These are phyloP conservation scores for Persicaria tinctoria DNA, from an alignment of 148 eudicot genomes.

Conservation along the genomic window DNA sequence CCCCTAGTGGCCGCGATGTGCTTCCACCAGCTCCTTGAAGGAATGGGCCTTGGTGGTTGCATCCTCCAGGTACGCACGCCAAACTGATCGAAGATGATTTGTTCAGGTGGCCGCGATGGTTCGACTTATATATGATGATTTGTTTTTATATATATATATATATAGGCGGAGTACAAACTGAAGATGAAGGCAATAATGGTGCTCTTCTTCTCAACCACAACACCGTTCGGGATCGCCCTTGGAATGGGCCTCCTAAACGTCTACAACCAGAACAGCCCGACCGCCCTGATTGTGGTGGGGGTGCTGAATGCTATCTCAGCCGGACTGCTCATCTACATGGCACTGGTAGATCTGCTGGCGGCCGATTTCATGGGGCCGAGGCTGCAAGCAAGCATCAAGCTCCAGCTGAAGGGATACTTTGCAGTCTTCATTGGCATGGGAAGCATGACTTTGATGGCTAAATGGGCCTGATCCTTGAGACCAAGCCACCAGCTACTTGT, in stretches of 20 bases:
- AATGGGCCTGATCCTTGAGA: slow-evolving; percentile 33
- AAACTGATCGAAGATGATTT: too few species aligned
- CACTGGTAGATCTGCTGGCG: slow-evolving; percentile 51
- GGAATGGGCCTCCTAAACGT: slow-evolving; percentile 36
- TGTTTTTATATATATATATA: not conserved
- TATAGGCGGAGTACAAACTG: slow-evolving; percentile 35
- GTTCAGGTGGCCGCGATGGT: too few species aligned
- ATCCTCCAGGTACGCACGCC: slow-evolving; percentile 44
- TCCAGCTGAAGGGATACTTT: slow-evolving; percentile 33
- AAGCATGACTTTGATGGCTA: slow-evolving; percentile 53
- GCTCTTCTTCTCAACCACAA: slow-evolving; percentile 43
- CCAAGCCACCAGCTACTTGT: too few species aligned
- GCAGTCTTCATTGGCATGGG: slow-evolving; percentile 48
- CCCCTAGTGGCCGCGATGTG: slow-evolving; percentile 75
- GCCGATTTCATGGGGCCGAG: slow-evolving; percentile 46
- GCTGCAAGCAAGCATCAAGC: slow-evolving; percentile 39
- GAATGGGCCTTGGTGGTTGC: slow-evolving; percentile 90
- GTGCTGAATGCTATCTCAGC: slow-evolving; percentile 43
- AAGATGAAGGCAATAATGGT: slow-evolving; percentile 45
- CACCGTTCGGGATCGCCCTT: slow-evolving; percentile 48
- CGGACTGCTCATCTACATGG: slow-evolving; percentile 56
- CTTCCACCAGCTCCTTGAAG: slow-evolving; percentile 77
- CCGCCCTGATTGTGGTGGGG: slow-evolving; percentile 48
- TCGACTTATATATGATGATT: too few species aligned
- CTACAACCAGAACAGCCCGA: slow-evolving; percentile 45